Evolutionary conservation across 768 basidiomycete genomes (phyloP).

Genomic region (Leccinum truebloodii): DNA sequence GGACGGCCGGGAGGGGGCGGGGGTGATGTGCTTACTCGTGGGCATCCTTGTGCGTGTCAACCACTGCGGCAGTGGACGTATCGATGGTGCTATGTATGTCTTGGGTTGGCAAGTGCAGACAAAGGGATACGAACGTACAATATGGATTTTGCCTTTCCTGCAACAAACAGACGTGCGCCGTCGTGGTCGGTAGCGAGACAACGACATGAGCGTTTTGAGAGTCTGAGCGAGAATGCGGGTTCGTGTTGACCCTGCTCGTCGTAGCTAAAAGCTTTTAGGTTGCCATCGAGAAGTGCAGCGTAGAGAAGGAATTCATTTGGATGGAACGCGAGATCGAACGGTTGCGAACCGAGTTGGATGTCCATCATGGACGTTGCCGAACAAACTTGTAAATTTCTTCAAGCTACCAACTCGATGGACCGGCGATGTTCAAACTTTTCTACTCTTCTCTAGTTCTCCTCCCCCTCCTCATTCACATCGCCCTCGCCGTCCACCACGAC

Average conservation of each 20-base stretch:
- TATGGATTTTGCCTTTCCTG: slow-evolving; percentile 78
- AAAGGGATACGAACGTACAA: slow-evolving; percentile 52
- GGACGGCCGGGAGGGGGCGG: slow-evolving; percentile 7
- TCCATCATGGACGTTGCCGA: slow-evolving; percentile 44
- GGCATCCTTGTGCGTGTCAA: slow-evolving; percentile 48
- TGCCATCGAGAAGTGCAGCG: slow-evolving; percentile 76
- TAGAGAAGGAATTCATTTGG: slow-evolving; percentile 73
- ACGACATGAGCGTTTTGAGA: slow-evolving; percentile 84
- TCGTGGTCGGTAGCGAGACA: slow-evolving; percentile 66
- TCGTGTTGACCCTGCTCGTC: slow-evolving; percentile 64
- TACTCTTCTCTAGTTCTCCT: slow-evolving; percentile 27
- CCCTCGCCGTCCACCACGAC: slow-evolving; percentile 33
- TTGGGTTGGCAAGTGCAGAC: slow-evolving; percentile 4
- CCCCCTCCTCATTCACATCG: slow-evolving; percentile 33
- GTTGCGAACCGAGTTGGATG: slow-evolving; percentile 71
- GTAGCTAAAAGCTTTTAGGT: slow-evolving; percentile 80
- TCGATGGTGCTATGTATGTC: slow-evolving; percentile 59
- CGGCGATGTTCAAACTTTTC: slow-evolving; percentile 36
- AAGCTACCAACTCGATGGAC: slow-evolving; percentile 25
- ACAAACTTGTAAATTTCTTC: background rate
- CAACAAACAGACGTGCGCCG: slow-evolving; percentile 71
- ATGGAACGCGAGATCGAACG: slow-evolving; percentile 91
- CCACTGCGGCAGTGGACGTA: slow-evolving; percentile 53
- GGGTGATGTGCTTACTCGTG: slow-evolving; percentile 61
- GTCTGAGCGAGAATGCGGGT: slow-evolving; percentile 57